These are phyloP conservation scores for Wickerhamiella vanderwaltii DNA, from an alignment of 805 yeast genomes.

Conservation along the genomic window DNA sequence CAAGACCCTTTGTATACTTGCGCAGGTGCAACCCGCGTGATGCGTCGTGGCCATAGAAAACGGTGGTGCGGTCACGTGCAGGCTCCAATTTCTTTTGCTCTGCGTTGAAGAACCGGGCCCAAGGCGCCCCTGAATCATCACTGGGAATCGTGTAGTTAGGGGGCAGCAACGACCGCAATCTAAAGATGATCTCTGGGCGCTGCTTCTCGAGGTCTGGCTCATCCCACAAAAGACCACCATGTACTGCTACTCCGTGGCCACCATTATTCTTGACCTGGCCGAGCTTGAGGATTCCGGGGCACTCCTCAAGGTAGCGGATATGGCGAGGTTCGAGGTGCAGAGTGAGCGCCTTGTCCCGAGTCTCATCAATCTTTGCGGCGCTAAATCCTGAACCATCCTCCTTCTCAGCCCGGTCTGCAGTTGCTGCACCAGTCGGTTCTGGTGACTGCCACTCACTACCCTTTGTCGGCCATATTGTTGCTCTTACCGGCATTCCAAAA, in stretches of 20 bases:
- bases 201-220: conserved; percentile 40
- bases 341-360: conserved; percentile 36
- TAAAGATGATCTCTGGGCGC: conserved; percentile 49
- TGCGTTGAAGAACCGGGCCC: conserved; percentile 48
- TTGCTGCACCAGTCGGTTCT: not conserved
- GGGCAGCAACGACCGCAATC: conserved; percentile 56
- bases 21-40: conserved; percentile 54
- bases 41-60: conserved; percentile 86
- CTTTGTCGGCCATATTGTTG: conserved; percentile 16
- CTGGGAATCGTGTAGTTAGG: conserved; percentile 51
- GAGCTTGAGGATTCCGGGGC: conserved; percentile 51
- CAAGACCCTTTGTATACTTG: conserved; percentile 66
- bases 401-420: not conserved
- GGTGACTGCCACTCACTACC: conserved; percentile 12
- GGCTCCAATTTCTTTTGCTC: conserved; percentile 27
- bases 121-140: conserved; percentile 32
- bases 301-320: conserved; percentile 43
- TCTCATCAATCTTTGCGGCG: conserved; percentile 3
- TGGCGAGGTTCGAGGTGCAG: conserved; percentile 47
- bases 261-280: conserved; percentile 40
- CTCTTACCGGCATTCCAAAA: conserved; percentile 16
- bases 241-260: conserved; percentile 50
- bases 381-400: not conserved
- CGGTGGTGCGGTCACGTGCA: conserved; percentile 28
- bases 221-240: conserved; percentile 72